A percentile compares a stretch with the other conserved stretches of the same genome.
These are phyloP conservation scores for Ambrosiella xylebori DNA, from an alignment of 2,329 filamentous ascomycete species.

Conservation along the genomic window DNA sequence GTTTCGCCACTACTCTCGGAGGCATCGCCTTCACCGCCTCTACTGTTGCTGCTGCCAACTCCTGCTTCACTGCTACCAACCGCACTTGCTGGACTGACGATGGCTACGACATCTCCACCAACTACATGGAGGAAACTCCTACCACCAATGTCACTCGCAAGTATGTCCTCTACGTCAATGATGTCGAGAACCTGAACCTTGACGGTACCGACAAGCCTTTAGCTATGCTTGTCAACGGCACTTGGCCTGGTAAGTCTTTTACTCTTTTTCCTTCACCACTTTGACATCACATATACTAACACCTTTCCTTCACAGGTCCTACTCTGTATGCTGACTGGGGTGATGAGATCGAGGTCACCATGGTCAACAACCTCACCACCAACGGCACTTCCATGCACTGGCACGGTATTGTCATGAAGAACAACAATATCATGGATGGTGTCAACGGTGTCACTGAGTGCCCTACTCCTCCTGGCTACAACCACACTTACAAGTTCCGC, in stretches of 20 bases:
- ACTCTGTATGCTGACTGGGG: constrained; percentile 25
- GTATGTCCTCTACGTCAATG: constrained; percentile 14
- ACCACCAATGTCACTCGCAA: constrained; percentile 17
- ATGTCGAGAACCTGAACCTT: constrained; percentile 11
- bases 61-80: constrained; percentile 16
- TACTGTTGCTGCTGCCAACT: constrained; percentile 10
- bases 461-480: constrained; percentile 22
- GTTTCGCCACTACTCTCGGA: constrained; percentile 4
- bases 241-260: constrained; percentile 14
- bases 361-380: constrained; percentile 44
- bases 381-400: constrained; percentile 31
- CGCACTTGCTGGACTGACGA: constrained; percentile 15
- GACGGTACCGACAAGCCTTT: constrained; percentile 15
- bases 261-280: background rate
- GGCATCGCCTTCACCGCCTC: constrained; percentile 7
- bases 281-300: constrained; percentile 1
- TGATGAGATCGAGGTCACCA: constrained; percentile 37
- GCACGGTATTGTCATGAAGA: constrained; percentile 30
- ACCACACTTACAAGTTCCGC: constrained; percentile 22
- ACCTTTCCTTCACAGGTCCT: constrained; percentile 6
- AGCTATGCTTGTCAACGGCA: constrained; percentile 17
- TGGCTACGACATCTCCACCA: constrained; percentile 19
- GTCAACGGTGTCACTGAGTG: constrained; percentile 27
- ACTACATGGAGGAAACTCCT: constrained; percentile 19
- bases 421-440: constrained; percentile 30